Evolutionary conservation across 2,329 filamentous ascomycete species (phyloP), one percentile per base, ranked within the genome.

Genomic region (Pseudogymnoascus sp.): DNA sequence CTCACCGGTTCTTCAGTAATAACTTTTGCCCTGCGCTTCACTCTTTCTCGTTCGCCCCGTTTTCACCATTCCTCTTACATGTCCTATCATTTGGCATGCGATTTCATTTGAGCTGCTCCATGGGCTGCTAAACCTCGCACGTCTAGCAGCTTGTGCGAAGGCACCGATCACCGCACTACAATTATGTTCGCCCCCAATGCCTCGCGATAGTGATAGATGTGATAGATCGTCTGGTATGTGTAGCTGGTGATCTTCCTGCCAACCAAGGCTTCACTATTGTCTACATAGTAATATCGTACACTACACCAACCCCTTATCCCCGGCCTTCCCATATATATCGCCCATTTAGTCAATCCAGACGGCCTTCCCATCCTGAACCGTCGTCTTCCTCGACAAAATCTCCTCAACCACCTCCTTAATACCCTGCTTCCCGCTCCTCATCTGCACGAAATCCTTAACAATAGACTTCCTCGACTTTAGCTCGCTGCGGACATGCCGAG

Each of bases 351-450:
- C 59, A 33, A 62, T 41, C 71, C 70, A 72, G 14, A 64, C 47
- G 39, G 65, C 65, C 62, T 73, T 64, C 36, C 72, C 82, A 36
- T 78, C 68, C 9, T 71, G 70, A 35, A 77, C 74, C n/a, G 71
- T 70, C 8, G 85, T 87, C 72, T 85, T 89, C 69, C 89, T 80
- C 25, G 72, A 69, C 65, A 91, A 67, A 28, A 92, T 85, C 71
- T 92, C 89, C 58, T 78, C 69, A 3, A 90, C 85, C 62, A 92
- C 83, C 70, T 84, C 80, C 66, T 76, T 77, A 41, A 91, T 83
- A 47, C 89, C 89, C 68, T 89, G 85, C 73, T 90, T 88, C 61
- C 82, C 79, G 20, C 80, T 78, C 69, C 79, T 82, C 66, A 74
- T 78, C 53, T 78, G 75, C 37, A 90, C 73, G 41, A 95, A 82